These are phyloP conservation scores for Rhizopus stolonifer DNA, from an alignment of 371 early-diverging fungal genomes.

Conservation along the genomic window DNA sequence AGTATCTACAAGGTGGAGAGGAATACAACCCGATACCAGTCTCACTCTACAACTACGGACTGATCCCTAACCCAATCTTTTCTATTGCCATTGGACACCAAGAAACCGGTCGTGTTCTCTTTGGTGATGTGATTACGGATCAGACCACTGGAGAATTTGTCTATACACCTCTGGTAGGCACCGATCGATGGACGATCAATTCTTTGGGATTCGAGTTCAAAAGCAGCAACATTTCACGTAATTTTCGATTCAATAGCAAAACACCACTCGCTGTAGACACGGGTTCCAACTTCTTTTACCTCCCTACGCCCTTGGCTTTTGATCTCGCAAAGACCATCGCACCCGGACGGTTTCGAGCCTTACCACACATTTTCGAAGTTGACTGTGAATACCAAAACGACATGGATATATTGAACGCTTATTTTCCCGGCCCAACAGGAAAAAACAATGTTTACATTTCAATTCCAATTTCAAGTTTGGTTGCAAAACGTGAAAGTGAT, in stretches of 20 bases:
- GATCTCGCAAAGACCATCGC: slow-evolving; percentile 26
- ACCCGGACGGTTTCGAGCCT: not conserved
- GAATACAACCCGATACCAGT: slow-evolving; percentile 29
- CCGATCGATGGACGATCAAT: slow-evolving; percentile 25
- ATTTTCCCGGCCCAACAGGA: slow-evolving; percentile 16
- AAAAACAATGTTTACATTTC: not conserved
- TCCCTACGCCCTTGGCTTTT: slow-evolving; percentile 28
- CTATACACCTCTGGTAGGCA: slow-evolving; percentile 23
- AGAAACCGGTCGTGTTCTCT: slow-evolving; percentile 45
- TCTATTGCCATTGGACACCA: slow-evolving; percentile 32
- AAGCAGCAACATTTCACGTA: slow-evolving; percentile 5
- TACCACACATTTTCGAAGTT: slow-evolving; percentile 13
- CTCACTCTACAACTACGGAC: slow-evolving; percentile 27
- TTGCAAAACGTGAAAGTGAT: slow-evolving; percentile 21
- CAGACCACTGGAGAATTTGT: slow-evolving; percentile 34
- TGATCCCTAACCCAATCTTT: slow-evolving; percentile 39
- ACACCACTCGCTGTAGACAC: slow-evolving; percentile 38
- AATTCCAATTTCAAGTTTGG: slow-evolving; percentile 17
- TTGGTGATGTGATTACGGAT: slow-evolving; percentile 44
- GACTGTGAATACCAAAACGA: slow-evolving; percentile 28
- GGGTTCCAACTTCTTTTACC: slow-evolving; percentile 46
- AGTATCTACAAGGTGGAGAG: slow-evolving; percentile 3
- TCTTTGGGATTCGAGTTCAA: slow-evolving; percentile 26
- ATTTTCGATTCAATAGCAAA: slow-evolving; percentile 21
- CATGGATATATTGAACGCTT: slow-evolving; percentile 16